phyloP scores from a whole-genome alignment of 805 yeast species.

The Nakazawaea pomicola region DNA sequence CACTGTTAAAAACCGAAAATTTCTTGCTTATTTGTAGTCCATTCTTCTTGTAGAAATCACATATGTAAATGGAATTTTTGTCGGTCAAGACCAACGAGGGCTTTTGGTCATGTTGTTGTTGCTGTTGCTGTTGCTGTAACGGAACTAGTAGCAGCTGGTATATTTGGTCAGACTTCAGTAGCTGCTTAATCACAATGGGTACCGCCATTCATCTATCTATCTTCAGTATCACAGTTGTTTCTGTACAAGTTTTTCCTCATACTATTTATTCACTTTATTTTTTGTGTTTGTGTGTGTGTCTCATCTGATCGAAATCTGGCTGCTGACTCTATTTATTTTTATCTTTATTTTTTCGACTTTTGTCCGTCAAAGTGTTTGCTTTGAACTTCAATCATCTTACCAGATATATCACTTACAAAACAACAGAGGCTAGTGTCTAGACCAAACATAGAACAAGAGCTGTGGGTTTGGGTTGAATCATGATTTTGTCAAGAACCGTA shows the following conservation, averaged over 20 bases:
- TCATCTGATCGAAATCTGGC: neutral
- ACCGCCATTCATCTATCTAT: neutral
- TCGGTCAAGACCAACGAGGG: neutral
- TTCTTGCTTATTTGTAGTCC: neutral
- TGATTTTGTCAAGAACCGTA: too few relatives aligned
- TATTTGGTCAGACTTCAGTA: slow-evolving; percentile 2
- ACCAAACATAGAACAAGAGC: too few relatives aligned
- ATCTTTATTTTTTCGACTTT: too few relatives aligned
- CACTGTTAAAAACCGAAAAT: neutral
- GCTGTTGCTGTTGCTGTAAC: neutral
- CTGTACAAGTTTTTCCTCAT: too few relatives aligned
- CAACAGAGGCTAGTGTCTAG: too few relatives aligned
- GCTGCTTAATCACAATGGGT: neutral
- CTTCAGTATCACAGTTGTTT: neutral
- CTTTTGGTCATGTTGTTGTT: too few relatives aligned
- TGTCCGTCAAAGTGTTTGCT: too few relatives aligned
- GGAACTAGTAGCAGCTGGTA: slow-evolving; percentile 1
- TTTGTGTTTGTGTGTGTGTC: neutral
- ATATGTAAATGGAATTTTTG: neutral
- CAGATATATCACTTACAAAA: too few relatives aligned
- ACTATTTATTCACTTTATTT: too few relatives aligned
- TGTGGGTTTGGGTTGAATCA: too few relatives aligned
- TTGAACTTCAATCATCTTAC: too few relatives aligned
- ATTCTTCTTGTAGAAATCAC: slow-evolving; percentile 1
- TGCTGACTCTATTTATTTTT: neutral